Evolutionary conservation across 164 flowering plant species (phyloP).

Genomic region (Protea cynaroides): DNA sequence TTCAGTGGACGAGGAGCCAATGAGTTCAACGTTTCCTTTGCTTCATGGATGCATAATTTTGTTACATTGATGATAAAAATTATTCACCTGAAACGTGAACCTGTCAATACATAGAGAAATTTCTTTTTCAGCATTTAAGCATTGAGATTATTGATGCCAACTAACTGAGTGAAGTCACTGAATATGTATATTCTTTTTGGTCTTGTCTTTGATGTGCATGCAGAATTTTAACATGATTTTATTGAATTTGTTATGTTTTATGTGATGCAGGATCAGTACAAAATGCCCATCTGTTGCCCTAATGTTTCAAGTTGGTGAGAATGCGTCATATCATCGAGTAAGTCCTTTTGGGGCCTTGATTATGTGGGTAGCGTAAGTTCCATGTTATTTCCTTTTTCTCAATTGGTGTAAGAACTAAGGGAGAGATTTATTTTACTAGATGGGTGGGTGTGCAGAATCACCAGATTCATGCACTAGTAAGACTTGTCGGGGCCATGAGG

Average conservation of each 20-base stretch:
- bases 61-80: neutral
- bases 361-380: neutral
- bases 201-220: neutral
- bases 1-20: too few species aligned
- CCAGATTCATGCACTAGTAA: constrained; percentile 35
- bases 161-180: neutral
- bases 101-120: neutral
- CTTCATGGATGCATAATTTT: neutral
- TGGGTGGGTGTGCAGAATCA: constrained; percentile 43
- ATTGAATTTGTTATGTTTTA: constrained; percentile 3
- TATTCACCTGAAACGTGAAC: neutral
- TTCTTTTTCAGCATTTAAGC: neutral
- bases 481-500: constrained; percentile 47
- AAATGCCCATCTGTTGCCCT: constrained; percentile 95
- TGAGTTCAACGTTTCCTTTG: too few species aligned
- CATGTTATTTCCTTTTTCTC: neutral
- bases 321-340: constrained; percentile 81
- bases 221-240: neutral
- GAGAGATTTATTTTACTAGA: constrained; percentile 18
- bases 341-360: constrained; percentile 19
- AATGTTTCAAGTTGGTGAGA: constrained; percentile 90
- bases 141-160: neutral
- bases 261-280: constrained; percentile 41
- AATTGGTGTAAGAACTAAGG: constrained; percentile 9
- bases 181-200: neutral